Conservation (phyloP, 2,329 filamentous ascomycete species). For the Blumeria graminis region DNA sequence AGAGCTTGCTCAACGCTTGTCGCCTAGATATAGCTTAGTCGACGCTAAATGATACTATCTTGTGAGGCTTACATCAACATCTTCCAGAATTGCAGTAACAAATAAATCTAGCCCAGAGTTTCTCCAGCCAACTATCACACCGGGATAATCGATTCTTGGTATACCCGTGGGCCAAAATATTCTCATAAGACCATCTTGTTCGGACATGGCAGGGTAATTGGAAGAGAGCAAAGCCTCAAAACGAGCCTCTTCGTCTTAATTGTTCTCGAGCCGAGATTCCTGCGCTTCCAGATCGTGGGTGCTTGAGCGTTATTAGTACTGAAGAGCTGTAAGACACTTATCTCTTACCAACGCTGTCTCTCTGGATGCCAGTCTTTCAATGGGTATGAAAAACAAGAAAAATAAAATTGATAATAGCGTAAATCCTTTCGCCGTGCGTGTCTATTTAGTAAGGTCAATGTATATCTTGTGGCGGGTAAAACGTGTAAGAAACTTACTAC, state of each 20-base stretch:
- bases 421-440: constrained; percentile 69
- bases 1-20: constrained; percentile 73
- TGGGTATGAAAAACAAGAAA: constrained; percentile 58
- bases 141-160: constrained; percentile 43
- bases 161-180: constrained; percentile 95
- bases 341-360: constrained; percentile 54
- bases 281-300: constrained; percentile 52
- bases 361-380: constrained; percentile 56
- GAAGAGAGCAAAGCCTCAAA: constrained; percentile 23
- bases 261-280: constrained; percentile 92
- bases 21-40: constrained; percentile 12
- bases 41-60: constrained; percentile 1
- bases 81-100: constrained; percentile 69
- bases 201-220: constrained; percentile 31
- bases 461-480: neutral
- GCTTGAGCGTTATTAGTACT: constrained; percentile 25
- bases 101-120: constrained; percentile 83
- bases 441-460: constrained; percentile 23
- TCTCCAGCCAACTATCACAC: constrained; percentile 83
- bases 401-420: constrained; percentile 64
- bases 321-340: constrained; percentile 6
- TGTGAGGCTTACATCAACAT: constrained; percentile 49
- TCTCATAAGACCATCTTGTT: constrained; percentile 77
- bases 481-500: constrained; percentile 34
- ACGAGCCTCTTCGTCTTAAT: constrained; percentile 78